Conservation (phyloP, 768 basidiomycete species). For the Psilocybe cyanescens region DNA sequence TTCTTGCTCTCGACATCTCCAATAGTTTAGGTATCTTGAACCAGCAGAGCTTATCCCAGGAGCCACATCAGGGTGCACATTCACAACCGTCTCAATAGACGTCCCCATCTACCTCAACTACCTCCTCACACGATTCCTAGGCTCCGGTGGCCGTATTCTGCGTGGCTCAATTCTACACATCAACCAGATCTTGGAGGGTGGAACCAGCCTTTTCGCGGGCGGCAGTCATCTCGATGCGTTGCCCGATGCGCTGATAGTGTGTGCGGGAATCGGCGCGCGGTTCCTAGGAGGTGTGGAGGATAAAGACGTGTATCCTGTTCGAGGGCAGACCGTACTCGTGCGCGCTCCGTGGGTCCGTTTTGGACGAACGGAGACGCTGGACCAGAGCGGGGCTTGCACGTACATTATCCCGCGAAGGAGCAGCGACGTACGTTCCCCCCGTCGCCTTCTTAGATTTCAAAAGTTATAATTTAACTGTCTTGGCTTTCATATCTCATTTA, state of each 20-base stretch:
- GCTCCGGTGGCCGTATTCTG: constrained; percentile 62
- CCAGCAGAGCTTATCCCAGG: constrained; percentile 36
- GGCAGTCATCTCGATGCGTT: constrained; percentile 23
- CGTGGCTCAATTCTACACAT: constrained; percentile 71
- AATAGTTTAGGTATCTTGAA: constrained; percentile 41
- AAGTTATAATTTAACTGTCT: constrained; percentile 14
- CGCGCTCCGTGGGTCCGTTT: constrained; percentile 68
- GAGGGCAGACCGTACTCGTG: constrained; percentile 85
- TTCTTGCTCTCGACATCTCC: background rate
- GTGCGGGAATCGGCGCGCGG: constrained; percentile 74
- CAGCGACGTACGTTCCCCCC: constrained; percentile 41
- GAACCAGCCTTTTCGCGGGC: constrained; percentile 40
- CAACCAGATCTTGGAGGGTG: constrained; percentile 69
- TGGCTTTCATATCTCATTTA: constrained; percentile 16
- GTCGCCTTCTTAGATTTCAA: too few species aligned
- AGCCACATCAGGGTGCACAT: constrained; percentile 52
- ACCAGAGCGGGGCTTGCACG: constrained; percentile 46
- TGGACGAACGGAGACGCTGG: constrained; percentile 49
- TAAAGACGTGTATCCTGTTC: constrained; percentile 68
- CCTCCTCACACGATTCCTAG: constrained; percentile 66
- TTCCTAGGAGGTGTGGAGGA: constrained; percentile 86
- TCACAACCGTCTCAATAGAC: constrained; percentile 75
- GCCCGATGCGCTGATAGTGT: constrained; percentile 67
- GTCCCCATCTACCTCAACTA: constrained; percentile 72
- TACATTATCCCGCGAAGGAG: constrained; percentile 69